Conservation (phyloP, 2,329 filamentous ascomycete genomes). For the Ophiostoma sp. region DNA sequence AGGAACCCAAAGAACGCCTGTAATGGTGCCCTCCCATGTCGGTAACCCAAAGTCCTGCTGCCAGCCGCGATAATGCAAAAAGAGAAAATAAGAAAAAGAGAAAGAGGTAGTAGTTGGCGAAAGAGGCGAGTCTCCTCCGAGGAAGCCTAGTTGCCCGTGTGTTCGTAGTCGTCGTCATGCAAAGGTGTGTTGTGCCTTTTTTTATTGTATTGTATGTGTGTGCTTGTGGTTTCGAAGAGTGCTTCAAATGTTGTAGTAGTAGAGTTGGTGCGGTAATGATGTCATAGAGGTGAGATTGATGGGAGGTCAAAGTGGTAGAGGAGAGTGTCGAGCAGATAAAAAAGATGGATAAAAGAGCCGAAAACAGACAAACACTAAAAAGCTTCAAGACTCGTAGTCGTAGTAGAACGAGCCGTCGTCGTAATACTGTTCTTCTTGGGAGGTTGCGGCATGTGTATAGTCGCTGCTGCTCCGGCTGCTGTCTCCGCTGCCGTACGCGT, state of each 20-base stretch:
- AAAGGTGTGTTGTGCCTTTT: background rate
- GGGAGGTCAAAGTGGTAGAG: background rate
- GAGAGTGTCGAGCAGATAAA: background rate
- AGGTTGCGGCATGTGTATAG: constrained; percentile 13
- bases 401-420: constrained; percentile 24
- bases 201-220: background rate
- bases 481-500: constrained; percentile 11
- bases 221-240: background rate
- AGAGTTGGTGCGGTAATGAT: background rate
- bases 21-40: constrained; percentile 4
- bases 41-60: constrained; percentile 2
- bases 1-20: constrained; percentile 2
- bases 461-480: constrained; percentile 25
- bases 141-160: background rate
- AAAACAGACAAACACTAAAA: background rate
- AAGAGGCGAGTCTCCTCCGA: background rate
- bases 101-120: background rate
- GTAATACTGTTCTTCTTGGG: constrained; percentile 20
- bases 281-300: constrained; percentile 9
- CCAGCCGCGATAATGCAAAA: constrained; percentile 1
- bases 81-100: background rate
- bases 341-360: background rate
- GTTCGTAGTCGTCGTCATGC: constrained; percentile 7
- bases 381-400: constrained; percentile 20
- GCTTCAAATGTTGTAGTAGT: background rate